Percentiles rank a stretch among this genome's conserved stretches.
Conservation (phyloP, 2,329 filamentous ascomycete species). For the Nemania sp. region DNA sequence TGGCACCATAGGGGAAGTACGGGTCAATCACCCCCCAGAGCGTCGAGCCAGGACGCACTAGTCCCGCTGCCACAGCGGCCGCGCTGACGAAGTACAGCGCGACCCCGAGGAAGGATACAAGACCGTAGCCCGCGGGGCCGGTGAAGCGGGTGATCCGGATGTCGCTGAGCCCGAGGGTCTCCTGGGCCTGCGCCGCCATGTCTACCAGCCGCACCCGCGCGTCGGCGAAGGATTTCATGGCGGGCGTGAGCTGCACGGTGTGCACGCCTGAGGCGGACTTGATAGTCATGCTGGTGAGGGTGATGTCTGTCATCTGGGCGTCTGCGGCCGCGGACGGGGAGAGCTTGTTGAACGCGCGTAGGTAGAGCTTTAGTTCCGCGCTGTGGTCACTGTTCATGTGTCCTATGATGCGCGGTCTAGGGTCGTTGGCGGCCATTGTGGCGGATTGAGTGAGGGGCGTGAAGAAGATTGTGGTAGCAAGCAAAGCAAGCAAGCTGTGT, state of each 20-base stretch:
- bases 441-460: neutral
- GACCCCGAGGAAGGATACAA: conserved; percentile 67
- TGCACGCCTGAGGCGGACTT: conserved; percentile 60
- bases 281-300: conserved; percentile 72
- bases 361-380: conserved; percentile 79
- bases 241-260: conserved; percentile 74
- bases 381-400: conserved; percentile 92
- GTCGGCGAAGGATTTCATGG: conserved; percentile 75
- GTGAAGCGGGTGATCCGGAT: conserved; percentile 57
- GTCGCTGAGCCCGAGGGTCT: conserved; percentile 69
- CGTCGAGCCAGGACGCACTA: conserved; percentile 64
- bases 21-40: conserved; percentile 63
- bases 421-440: conserved; percentile 53
- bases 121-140: conserved; percentile 59
- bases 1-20: conserved; percentile 66
- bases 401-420: conserved; percentile 73
- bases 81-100: conserved; percentile 66
- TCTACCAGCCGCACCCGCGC: conserved; percentile 77
- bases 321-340: conserved; percentile 66
- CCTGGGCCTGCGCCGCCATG: conserved; percentile 71
- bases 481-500: neutral
- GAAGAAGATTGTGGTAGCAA: neutral
- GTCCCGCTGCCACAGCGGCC: conserved; percentile 58
- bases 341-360: conserved; percentile 76
- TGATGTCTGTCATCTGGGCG: conserved; percentile 74